Evolutionary conservation across 495 filamentous ascomycete species (phyloP).

Genomic region (Xylaria telfairii): DNA sequence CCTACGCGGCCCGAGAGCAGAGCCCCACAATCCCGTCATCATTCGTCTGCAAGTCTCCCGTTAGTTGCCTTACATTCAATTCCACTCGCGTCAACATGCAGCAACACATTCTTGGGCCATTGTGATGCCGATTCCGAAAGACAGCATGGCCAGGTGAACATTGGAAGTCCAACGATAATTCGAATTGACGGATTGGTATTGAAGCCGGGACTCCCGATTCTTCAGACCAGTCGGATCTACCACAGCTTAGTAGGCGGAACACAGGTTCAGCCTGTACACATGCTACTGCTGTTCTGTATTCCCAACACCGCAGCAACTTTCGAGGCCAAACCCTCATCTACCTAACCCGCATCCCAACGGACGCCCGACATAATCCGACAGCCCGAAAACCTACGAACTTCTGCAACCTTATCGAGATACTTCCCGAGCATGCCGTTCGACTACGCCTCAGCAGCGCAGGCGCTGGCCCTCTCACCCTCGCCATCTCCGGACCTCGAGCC

Average conservation of each 20-base stretch:
- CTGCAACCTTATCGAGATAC: not conserved
- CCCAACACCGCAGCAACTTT: not conserved
- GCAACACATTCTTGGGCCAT: not conserved
- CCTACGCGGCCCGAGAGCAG: slow-evolving; percentile 1
- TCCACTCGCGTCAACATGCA: not conserved
- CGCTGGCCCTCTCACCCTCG: slow-evolving; percentile 32
- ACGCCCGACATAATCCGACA: not conserved
- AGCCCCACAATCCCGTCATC: slow-evolving; percentile 9
- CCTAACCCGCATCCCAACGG: not conserved
- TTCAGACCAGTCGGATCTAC: not conserved
- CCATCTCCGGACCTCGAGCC: slow-evolving; percentile 23
- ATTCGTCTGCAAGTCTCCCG: not conserved
- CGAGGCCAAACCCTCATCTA: not conserved
- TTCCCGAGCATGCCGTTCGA: slow-evolving; percentile 34
- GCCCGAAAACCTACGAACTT: not conserved
- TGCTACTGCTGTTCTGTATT: no score
- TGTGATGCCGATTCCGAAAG: slow-evolving; percentile 1
- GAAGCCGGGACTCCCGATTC: slow-evolving; percentile 14
- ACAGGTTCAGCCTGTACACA: not conserved
- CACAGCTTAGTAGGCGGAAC: not conserved
- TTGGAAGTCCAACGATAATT: not conserved
- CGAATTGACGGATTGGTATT: slow-evolving; percentile 10
- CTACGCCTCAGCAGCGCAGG: slow-evolving; percentile 36
- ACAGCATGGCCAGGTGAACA: slow-evolving; percentile 19
- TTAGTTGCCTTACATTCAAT: not conserved